phyloP scores from a whole-genome alignment of 805 yeast species.

The Komagataella mondaviorum region DNA sequence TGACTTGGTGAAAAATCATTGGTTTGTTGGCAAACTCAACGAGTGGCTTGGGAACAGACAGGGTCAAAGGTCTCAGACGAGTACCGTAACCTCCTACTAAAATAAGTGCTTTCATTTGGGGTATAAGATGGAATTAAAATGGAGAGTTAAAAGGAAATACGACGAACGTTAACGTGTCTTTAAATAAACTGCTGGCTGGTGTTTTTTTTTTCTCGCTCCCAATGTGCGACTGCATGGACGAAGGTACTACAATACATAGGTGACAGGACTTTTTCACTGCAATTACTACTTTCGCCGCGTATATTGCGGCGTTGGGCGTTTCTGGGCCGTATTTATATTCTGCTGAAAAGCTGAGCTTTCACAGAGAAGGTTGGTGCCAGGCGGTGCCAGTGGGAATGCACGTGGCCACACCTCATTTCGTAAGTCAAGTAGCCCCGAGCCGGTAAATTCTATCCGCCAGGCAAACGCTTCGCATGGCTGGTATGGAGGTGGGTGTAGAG shows the following conservation, averaged over 20 bases:
- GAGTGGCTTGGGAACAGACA: slow-evolving; percentile 91
- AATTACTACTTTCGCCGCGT: neutral
- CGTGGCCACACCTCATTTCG: too few species aligned
- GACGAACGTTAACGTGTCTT: neutral
- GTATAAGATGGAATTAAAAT: neutral
- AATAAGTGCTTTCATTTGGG: slow-evolving; percentile 82
- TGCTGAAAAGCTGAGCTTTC: neutral
- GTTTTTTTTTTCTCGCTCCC: neutral
- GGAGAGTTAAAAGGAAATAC: neutral
- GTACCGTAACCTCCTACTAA: slow-evolving; percentile 99
- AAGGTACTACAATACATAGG: neutral
- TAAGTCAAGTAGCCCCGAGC: too few species aligned
- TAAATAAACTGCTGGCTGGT: neutral
- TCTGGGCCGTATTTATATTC: neutral
- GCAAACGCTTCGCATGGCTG: neutral
- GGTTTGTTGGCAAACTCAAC: slow-evolving; percentile 99
- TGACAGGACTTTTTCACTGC: neutral
- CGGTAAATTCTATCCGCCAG: neutral
- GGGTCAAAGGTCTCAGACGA: slow-evolving; percentile 96
- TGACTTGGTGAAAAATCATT: slow-evolving; percentile 97
- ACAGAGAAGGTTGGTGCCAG: neutral
- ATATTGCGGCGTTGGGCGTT: neutral
- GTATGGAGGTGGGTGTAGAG: neutral
- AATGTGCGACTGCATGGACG: neutral
- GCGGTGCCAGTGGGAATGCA: neutral